Evolutionary conservation across 768 basidiomycete species (phyloP), one percentile per base, ranked within the genome.

Genomic region (Leccinum longicurvipes): DNA sequence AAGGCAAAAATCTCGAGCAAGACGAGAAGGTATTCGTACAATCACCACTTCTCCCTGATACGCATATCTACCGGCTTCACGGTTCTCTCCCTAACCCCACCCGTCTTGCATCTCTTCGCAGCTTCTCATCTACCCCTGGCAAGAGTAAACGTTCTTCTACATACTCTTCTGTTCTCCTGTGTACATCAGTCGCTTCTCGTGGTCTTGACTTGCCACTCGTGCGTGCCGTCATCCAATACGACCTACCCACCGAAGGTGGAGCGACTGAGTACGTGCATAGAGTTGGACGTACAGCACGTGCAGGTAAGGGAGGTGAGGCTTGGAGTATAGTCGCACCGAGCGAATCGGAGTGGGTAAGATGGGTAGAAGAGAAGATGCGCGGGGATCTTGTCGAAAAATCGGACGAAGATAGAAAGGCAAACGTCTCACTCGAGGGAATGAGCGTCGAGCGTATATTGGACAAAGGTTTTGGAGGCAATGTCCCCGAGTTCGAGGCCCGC

Each of bases 121-220:
- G 82, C 2, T 99, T 98, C 73, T 82, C 92, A 31, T 77, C 77
- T 34, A 66, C 63, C 50, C 62, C 72, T 17, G 55, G 67, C 4
- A 77, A 73, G 51, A 51, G 58, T n/a, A 67, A 63, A 63, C 61
- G 54, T 57, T 60, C 67, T 59, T 61, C 60, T 31, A 63, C 74
- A 3, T 69, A 73, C 0, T 81, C 84, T 4, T 86, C 94, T 1
- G 80, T 99, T 48, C 79, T 99, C 4, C 79, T 98, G 45, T 98
- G 95, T 69, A 99, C 97, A 1, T 96, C 93, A 9, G 95, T 99
- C 50, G 97, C 97, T 3, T 94, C 97, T n/a, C 92, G 97, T 67
- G 97, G 97, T 67, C 82, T 99, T 24, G 96, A 98, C 73, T 77
- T 99, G 25, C 94, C 94, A 6, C 80, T 91, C n/a, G 94, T 98